Percentiles rank a stretch among this genome's conserved stretches.
Evolutionary conservation across 2,329 filamentous ascomycete species (phyloP).

Genomic region (Ophiosphaerella herpotricha): DNA sequence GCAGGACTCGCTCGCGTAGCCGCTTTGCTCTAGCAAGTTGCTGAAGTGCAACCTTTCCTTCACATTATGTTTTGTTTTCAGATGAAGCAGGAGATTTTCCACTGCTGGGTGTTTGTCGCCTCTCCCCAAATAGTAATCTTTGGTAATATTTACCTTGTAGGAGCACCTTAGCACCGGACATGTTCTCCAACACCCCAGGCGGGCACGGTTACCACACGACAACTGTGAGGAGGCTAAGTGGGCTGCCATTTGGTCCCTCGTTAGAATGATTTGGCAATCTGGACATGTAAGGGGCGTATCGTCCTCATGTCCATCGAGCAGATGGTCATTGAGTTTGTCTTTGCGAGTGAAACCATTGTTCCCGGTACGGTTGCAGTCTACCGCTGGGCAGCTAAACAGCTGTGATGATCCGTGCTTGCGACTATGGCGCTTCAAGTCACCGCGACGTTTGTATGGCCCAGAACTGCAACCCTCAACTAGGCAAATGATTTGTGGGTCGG

Average conservation of each 20-base stretch:
- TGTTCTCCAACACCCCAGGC: not conserved
- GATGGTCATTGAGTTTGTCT: constrained; percentile 21
- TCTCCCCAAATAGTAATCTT: not conserved
- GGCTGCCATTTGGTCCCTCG: constrained; percentile 1
- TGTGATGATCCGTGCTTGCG: not conserved
- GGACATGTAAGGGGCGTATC: constrained; percentile 10
- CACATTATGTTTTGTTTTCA: constrained; percentile 3
- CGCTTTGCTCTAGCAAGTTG: not conserved
- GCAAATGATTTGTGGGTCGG: not conserved
- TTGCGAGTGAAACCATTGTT: constrained; percentile 7
- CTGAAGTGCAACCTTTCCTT: constrained; percentile 4
- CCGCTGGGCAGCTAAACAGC: constrained; percentile 4
- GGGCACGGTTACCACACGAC: not conserved
- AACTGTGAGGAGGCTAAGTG: not conserved
- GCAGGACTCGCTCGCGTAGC: constrained; percentile 6
- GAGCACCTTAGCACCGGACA: constrained; percentile 11
- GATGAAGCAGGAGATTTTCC: constrained; percentile 3
- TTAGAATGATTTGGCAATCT: not conserved
- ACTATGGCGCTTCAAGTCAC: constrained; percentile 9
- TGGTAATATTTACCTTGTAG: not conserved
- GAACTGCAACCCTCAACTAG: not conserved
- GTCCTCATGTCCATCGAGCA: constrained; percentile 14
- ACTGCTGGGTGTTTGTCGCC: not conserved
- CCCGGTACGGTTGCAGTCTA: constrained; percentile 5
- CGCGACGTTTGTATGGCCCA: constrained; percentile 9